Percentiles rank a stretch among this genome's conserved stretches.
phyloP scores from a whole-genome alignment of 129 eudicot genomes.

The Flaveria bidentis region DNA sequence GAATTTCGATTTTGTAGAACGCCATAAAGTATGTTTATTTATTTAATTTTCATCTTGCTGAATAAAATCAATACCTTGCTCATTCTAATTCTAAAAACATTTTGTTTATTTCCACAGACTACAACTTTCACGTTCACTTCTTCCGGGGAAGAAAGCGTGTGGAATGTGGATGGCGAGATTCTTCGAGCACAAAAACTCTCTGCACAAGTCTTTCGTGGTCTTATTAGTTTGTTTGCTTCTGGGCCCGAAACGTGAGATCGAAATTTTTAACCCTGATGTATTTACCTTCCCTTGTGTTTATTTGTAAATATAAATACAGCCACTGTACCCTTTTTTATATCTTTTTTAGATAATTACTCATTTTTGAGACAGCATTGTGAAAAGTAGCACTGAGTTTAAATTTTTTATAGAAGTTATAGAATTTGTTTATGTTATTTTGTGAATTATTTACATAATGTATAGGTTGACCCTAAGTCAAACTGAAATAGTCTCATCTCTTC shows the following conservation, averaged over 20 bases:
- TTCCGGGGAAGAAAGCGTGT: constrained; percentile 74
- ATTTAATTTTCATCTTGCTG: background rate
- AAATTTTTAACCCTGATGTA: background rate
- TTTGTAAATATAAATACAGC: constrained; percentile 19
- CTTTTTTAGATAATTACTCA: constrained; percentile 14
- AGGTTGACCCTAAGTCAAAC: constrained; percentile 30
- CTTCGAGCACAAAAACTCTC: constrained; percentile 83
- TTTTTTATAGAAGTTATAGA: background rate
- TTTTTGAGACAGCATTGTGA: constrained; percentile 14
- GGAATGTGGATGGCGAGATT: constrained; percentile 98
- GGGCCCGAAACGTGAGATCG: constrained; percentile 67
- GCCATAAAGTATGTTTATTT: constrained; percentile 65
- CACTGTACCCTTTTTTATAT: constrained; percentile 1
- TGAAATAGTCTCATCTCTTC: constrained; percentile 5
- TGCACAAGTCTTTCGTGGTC: constrained; percentile 94
- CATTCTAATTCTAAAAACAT: background rate
- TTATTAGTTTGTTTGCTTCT: constrained; percentile 77
- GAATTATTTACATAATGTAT: background rate
- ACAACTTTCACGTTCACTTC: constrained; percentile 89
- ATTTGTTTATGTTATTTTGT: constrained; percentile 9
- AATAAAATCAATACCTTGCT: background rate
- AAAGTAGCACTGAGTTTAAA: background rate
- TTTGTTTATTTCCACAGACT: constrained; percentile 49
- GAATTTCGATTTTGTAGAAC: constrained; percentile 84
- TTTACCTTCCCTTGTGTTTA: constrained; percentile 15